Base-by-base conservation (phyloP, 306 rosid species). In the Prunus armeniaca region DNA sequence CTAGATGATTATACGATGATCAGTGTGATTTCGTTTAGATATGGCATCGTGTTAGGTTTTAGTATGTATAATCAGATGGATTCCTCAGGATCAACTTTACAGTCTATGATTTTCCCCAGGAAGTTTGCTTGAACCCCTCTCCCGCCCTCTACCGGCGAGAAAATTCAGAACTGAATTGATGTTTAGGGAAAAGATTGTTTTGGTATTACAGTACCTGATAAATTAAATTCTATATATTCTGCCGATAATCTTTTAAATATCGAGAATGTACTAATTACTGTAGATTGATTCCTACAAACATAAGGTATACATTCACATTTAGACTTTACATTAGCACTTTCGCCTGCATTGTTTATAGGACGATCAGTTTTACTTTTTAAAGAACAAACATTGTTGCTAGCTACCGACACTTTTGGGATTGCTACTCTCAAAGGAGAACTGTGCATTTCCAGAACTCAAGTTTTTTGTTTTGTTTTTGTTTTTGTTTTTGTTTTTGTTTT, bases 401-500 rank as follows among this genome's bases (percentile, higher is more conserved):
- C 38, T 34, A 34, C 77, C 77, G 77, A 73, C 69, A 73, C 77
- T 46, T 24, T 73, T 46, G 43, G 75, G 67, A 72, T 43, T 58
- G 45, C 18, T 19, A 34, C 45, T 27, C 12, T 60, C 3, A 17
- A 25, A 60, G 0, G 65, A 28, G 25, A 34, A 55, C 34, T 14
- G 76, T 28, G 67, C 50, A 24, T 25, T 2, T 43, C 13, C 64
- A 54, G 12, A 34, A 54, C 55, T 56, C 9, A 14, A n/a, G 66
- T 56, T 56, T 55, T 34, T 56, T 5, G 38, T 30, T 32, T 32
- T 32, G 6, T 32, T 56, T 12, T 56, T 56, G 20, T 43, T 30
- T 32, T 32, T 32, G 6, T 32, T 56, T 12, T 56, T 56, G 20
- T 43, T 15, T 27, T 32, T 72, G 66, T 19, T 55, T 71, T 28